Evolutionary conservation across 768 basidiomycete species (phyloP), one percentile per base, ranked within the genome.

Genomic region (Podaxis rugospora): DNA sequence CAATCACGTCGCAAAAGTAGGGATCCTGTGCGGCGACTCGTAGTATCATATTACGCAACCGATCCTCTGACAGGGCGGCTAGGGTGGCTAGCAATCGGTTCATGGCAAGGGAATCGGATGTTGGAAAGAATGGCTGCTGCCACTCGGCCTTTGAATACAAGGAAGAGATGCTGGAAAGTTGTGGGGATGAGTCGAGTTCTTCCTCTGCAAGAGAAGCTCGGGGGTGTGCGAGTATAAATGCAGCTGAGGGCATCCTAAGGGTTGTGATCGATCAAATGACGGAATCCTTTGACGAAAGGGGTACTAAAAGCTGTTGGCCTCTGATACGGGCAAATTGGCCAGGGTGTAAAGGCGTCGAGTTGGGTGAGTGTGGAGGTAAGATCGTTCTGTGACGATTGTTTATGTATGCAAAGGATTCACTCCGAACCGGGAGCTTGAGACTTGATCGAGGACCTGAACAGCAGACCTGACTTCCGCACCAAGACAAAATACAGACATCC

Each of bases 41-140:
- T 44, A 74, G 66, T 59, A 81, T 62, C 51, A 78, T 68, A 21
- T 73, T 71, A 28, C 78, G 77, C 5, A 83, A 73, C 57, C 69
- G 74, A 11, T 66, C 55, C 47, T 78, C 77, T 0, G 78, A 68
- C 6, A 74, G 64, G 27, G 72, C 67, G 16, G 75, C 71, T 52
- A 83, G 74, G 4, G 76, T 76, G 4, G 69, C 64, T 39, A 69
- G 72, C 28, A 80, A 68, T 49, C 66, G 40, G 28, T 61, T 47
- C 59, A 61, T 61, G 46, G 35, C 18, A 65, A 11, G 42, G 27
- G 64, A 3, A 52, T 64, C 60, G 35, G 54, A 50, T 57, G 52
- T 44, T 36, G 39, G 59, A 47, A 56, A 50, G 59, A 55, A 52
- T 54, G 42, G 53, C 27, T 6, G 65, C 68, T 66, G n/a, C 58